Evolutionary conservation across 2,329 filamentous ascomycete genomes (phyloP).

Genomic region (Septoria linicola): DNA sequence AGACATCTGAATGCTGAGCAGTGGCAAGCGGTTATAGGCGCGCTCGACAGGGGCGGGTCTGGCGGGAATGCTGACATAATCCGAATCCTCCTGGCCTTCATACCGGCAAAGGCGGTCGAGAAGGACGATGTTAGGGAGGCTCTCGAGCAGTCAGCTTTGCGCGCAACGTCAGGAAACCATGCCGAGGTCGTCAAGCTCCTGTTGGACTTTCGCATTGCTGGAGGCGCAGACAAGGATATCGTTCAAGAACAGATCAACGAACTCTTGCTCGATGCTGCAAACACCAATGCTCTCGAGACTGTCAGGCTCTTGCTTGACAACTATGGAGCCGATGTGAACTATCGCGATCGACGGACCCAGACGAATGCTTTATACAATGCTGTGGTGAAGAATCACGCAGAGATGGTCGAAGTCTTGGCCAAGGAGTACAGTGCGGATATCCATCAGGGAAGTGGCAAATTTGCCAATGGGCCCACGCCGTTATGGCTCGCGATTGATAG

Average conservation of each 20-base stretch:
- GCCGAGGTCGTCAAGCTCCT: background rate
- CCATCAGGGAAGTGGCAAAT: constrained; percentile 16
- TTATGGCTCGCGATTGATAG: constrained; percentile 17
- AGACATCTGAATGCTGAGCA: background rate
- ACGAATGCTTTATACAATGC: constrained; percentile 9
- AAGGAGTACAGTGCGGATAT: constrained; percentile 10
- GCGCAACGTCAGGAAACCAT: constrained; percentile 1
- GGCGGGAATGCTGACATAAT: constrained; percentile 13
- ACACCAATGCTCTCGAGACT: background rate
- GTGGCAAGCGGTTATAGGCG: constrained; percentile 8
- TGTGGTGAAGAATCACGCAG: background rate
- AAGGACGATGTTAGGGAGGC: background rate
- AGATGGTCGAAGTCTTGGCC: constrained; percentile 16
- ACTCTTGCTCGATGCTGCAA: constrained; percentile 8
- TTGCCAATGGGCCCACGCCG: constrained; percentile 19
- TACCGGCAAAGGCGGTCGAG: background rate
- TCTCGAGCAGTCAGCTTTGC: background rate
- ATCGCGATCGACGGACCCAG: background rate
- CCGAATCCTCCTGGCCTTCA: constrained; percentile 1
- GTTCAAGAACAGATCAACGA: background rate
- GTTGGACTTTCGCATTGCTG: background rate
- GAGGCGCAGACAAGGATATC: background rate
- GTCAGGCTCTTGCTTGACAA: constrained; percentile 6
- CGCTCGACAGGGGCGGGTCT: constrained; percentile 7
- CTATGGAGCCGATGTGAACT: constrained; percentile 10